Percentiles rank a stretch among this genome's conserved stretches.
Conservation (phyloP, 179 eudicot genomes). For the Dionaea muscipula region DNA sequence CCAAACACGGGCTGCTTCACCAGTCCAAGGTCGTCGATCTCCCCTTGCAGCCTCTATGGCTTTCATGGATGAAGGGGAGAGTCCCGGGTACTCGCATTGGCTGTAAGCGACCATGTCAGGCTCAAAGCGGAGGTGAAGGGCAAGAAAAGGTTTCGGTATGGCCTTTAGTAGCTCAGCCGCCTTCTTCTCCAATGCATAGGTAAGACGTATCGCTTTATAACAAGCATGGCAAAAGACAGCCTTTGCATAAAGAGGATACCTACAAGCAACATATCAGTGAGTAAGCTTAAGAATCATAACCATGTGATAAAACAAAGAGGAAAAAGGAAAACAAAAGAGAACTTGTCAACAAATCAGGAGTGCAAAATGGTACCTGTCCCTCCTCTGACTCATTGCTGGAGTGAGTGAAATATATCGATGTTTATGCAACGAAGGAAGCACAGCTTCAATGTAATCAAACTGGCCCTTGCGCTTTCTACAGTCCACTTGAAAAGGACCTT, state of each 20-base stretch:
- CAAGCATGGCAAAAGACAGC: slow-evolving; percentile 88
- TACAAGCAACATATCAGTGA: slow-evolving; percentile 13
- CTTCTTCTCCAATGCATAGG: slow-evolving; percentile 50
- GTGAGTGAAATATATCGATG: slow-evolving; percentile 86
- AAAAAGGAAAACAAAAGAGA: not conserved
- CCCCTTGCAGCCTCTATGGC: slow-evolving; percentile 69
- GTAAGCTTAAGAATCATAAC: too few species aligned
- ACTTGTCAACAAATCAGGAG: too few species aligned
- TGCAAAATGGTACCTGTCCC: slow-evolving; percentile 57
- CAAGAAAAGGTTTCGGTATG: slow-evolving; percentile 91
- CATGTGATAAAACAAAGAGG: not conserved
- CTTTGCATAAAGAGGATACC: slow-evolving; percentile 80
- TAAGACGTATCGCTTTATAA: slow-evolving; percentile 65
- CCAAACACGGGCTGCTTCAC: slow-evolving; percentile 77
- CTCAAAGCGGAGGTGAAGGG: slow-evolving; percentile 92
- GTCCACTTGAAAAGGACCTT: slow-evolving; percentile 74
- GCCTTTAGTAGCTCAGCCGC: slow-evolving; percentile 58
- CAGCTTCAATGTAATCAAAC: slow-evolving; percentile 73
- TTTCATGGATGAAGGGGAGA: slow-evolving; percentile 47
- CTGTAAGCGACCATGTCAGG: slow-evolving; percentile 99
- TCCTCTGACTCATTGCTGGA: slow-evolving; percentile 95
- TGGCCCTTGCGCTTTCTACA: slow-evolving; percentile 90
- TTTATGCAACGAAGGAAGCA: slow-evolving; percentile 68
- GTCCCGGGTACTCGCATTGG: slow-evolving; percentile 64
- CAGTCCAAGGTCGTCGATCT: slow-evolving; percentile 84